phyloP scores from a whole-genome alignment of 306 rosid genomes.

The Dalbergia cochinchinensis region DNA sequence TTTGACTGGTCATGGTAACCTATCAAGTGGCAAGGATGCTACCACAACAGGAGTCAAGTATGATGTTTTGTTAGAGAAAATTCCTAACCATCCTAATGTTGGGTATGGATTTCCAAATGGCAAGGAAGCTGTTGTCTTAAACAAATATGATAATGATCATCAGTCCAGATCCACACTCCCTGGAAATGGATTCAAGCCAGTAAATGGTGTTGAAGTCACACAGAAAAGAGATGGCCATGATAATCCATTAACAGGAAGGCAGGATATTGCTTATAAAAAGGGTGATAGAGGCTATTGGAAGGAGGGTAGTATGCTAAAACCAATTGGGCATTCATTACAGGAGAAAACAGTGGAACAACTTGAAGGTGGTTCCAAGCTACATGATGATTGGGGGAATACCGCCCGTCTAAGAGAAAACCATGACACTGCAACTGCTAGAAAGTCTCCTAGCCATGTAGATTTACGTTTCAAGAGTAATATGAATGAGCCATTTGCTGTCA shows the following conservation, averaged over 20 bases:
- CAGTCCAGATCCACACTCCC: conserved; percentile 54
- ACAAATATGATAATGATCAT: conserved; percentile 53
- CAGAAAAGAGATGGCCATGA: conserved; percentile 54
- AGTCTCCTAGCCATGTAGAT: conserved; percentile 45
- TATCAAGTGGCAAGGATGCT: conserved; percentile 50
- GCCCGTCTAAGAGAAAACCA: conserved; percentile 49
- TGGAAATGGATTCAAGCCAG: conserved; percentile 51
- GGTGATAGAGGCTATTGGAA: conserved; percentile 55
- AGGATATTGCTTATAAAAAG: conserved; percentile 51
- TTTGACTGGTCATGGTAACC: conserved; percentile 49
- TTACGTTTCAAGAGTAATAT: conserved; percentile 48
- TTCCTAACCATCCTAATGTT: conserved; percentile 39
- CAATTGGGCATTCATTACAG: conserved; percentile 57
- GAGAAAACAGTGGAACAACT: conserved; percentile 54
- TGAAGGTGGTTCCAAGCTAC: conserved; percentile 51
- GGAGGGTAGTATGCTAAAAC: conserved; percentile 53
- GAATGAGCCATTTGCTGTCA: conserved; percentile 53
- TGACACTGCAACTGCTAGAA: conserved; percentile 44
- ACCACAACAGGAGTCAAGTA: conserved; percentile 56
- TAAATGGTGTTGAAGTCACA: conserved; percentile 52
- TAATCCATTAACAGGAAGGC: conserved; percentile 48
- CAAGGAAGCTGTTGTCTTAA: conserved; percentile 55
- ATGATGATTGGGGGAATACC: conserved; percentile 49
- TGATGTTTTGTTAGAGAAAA: conserved; percentile 51
- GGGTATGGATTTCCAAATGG: conserved; percentile 48